Evolutionary conservation across 805 yeast genomes (phyloP).

Genomic region (Zygosaccharomyces siamensis): DNA sequence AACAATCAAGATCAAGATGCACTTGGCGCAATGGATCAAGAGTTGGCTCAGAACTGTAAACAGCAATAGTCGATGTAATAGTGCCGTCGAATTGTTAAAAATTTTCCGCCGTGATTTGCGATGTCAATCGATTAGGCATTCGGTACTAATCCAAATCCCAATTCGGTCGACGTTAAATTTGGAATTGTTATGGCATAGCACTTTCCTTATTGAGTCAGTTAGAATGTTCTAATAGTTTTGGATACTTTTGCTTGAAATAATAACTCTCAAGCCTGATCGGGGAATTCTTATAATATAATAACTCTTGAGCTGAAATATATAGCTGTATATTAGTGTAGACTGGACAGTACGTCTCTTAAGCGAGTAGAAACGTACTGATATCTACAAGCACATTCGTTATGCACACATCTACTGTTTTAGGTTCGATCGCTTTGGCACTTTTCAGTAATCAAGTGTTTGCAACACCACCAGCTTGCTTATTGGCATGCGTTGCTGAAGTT

Average conservation of each 20-base stretch:
- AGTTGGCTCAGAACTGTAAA: slow-evolving; percentile 29
- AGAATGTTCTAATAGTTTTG: background rate
- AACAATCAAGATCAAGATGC: slow-evolving; percentile 17
- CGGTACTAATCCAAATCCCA: background rate
- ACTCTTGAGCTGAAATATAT: background rate
- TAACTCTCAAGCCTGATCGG: background rate
- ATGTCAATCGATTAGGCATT: background rate
- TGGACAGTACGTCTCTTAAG: background rate
- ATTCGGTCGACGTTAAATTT: background rate
- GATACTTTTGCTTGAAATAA: background rate
- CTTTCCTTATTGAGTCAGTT: background rate
- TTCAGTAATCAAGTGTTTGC: slow-evolving; percentile 43
- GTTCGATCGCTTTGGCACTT: slow-evolving; percentile 27
- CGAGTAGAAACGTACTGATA: background rate
- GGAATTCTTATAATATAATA: background rate
- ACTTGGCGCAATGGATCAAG: slow-evolving; percentile 25
- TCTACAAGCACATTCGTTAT: slow-evolving; percentile 14
- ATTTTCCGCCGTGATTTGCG: background rate
- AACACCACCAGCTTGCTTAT: slow-evolving; percentile 86
- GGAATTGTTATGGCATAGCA: background rate
- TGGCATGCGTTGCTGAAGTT: slow-evolving; percentile 81
- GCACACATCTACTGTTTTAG: slow-evolving; percentile 29
- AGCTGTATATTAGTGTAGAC: background rate
- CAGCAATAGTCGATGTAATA: slow-evolving; percentile 21
- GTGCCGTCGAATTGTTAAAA: background rate